Percentiles rank a stretch among this genome's conserved stretches.
Evolutionary conservation across 2,329 filamentous ascomycete species (phyloP).

Genomic region (Exutisphaerella laricina): DNA sequence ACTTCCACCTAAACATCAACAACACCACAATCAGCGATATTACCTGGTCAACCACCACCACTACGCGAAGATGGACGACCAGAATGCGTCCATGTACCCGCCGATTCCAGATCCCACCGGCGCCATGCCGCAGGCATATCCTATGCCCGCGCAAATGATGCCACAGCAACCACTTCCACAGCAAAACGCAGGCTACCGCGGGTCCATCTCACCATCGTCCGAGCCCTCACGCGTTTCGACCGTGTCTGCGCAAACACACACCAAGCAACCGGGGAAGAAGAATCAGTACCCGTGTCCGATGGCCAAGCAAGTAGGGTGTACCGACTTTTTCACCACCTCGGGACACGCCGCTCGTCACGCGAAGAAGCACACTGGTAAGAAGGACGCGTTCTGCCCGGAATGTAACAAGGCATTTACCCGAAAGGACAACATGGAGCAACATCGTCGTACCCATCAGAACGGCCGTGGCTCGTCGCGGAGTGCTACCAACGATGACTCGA

Average conservation of each 20-base stretch:
- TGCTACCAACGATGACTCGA: constrained; percentile 40
- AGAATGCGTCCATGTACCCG: constrained; percentile 31
- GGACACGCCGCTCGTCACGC: constrained; percentile 80
- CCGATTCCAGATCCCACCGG: constrained; percentile 32
- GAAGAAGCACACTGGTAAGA: constrained; percentile 78
- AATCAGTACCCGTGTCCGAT: constrained; percentile 69
- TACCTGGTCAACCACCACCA: constrained; percentile 16
- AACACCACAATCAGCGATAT: constrained; percentile 16
- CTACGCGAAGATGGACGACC: constrained; percentile 34
- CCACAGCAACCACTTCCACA: constrained; percentile 13
- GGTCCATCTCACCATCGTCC: constrained; percentile 45
- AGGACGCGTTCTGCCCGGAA: constrained; percentile 63
- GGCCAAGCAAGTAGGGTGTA: constrained; percentile 64
- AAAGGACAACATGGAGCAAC: constrained; percentile 84
- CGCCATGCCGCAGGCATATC: constrained; percentile 29
- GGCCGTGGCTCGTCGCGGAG: constrained; percentile 41
- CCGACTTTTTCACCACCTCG: constrained; percentile 77
- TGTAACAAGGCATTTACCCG: constrained; percentile 77
- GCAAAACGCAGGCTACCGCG: constrained; percentile 5
- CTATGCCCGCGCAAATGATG: constrained; percentile 26
- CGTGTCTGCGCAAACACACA: constrained; percentile 42
- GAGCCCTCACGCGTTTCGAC: constrained; percentile 39
- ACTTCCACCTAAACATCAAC: constrained; percentile 18
- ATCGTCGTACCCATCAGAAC: constrained; percentile 66
- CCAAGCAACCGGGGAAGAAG: constrained; percentile 47